These are phyloP conservation scores for Apiotrichum gracile DNA, from an alignment of 1,284 basidiomycete species.

Conservation along the genomic window DNA sequence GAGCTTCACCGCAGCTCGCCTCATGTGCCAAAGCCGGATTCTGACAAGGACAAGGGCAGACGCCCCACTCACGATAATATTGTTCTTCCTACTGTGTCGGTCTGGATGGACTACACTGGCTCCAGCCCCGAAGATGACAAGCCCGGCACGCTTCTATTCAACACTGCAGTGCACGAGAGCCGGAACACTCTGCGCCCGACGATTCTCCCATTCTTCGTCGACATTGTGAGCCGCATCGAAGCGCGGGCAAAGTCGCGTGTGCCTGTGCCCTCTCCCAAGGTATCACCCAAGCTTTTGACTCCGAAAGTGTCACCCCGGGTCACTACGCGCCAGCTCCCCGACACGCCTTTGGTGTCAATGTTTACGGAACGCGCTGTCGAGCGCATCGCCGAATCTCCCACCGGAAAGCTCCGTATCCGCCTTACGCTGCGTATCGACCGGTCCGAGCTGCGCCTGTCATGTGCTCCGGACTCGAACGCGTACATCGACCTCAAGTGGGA, in stretches of 20 bases:
- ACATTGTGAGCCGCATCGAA: constrained; percentile 42
- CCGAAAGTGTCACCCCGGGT: background rate
- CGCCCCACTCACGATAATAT: constrained; percentile 37
- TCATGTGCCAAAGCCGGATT: background rate
- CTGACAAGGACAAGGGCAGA: background rate
- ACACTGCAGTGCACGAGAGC: constrained; percentile 69
- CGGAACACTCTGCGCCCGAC: constrained; percentile 73
- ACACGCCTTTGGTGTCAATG: constrained; percentile 4
- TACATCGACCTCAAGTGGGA: constrained; percentile 80
- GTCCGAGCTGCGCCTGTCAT: constrained; percentile 75
- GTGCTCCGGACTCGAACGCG: constrained; percentile 82
- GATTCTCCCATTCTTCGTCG: constrained; percentile 74
- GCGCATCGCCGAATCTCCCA: constrained; percentile 11
- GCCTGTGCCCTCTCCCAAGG: background rate
- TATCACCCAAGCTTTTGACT: background rate
- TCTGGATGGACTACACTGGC: constrained; percentile 61
- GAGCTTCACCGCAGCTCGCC: constrained; percentile 25
- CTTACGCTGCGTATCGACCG: constrained; percentile 83
- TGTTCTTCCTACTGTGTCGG: constrained; percentile 66
- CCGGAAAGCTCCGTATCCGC: constrained; percentile 33
- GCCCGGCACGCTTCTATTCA: constrained; percentile 15
- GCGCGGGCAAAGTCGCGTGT: constrained; percentile 12
- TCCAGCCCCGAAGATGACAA: background rate
- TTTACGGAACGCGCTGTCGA: constrained; percentile 11
- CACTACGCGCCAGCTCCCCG: background rate